Conservation (phyloP, 768 basidiomycete species). For the Kwoniella sp. region DNA sequence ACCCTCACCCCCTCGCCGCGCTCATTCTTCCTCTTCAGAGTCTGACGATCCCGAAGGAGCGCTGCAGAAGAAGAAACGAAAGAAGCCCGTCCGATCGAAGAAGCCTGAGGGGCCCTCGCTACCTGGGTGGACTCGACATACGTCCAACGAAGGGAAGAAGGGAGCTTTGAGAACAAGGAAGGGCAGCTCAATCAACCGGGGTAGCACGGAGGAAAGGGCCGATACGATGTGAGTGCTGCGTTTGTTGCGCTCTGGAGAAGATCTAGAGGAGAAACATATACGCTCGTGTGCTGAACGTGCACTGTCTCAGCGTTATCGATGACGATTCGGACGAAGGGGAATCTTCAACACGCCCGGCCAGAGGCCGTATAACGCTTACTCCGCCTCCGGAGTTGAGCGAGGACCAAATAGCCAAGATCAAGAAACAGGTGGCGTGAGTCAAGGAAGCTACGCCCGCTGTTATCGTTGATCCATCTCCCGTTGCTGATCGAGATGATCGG, state of each 20-base stretch:
- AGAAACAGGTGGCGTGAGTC: conserved; percentile 18
- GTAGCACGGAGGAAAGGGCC: conserved; percentile 27
- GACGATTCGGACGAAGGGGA: conserved; percentile 20
- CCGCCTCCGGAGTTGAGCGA: conserved; percentile 29
- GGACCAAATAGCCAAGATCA: conserved; percentile 14
- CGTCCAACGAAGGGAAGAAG: conserved; percentile 16
- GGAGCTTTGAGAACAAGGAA: conserved; percentile 12
- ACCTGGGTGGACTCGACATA: conserved; percentile 26
- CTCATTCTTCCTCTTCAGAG: conserved; percentile 25
- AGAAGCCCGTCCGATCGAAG: conserved; percentile 13
- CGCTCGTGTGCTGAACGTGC: not conserved
- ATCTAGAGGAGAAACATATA: too few relatives aligned
- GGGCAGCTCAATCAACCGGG: conserved; percentile 10
- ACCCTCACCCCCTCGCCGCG: conserved; percentile 19
- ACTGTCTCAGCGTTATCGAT: conserved; percentile 11
- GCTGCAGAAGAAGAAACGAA: conserved; percentile 24
- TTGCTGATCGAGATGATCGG: too few relatives aligned
- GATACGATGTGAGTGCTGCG: conserved; percentile 24
- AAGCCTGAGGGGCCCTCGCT: conserved; percentile 14
- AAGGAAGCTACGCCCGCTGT: too few relatives aligned
- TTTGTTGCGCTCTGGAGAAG: conserved; percentile 5
- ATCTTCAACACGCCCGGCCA: not conserved
- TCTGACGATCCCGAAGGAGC: not conserved
- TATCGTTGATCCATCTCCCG: too few relatives aligned
- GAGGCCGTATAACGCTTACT: conserved; percentile 12